Evolutionary conservation across 768 basidiomycete genomes (phyloP), one percentile per base, ranked within the genome.

Genomic region (Tremella fuciformis): DNA sequence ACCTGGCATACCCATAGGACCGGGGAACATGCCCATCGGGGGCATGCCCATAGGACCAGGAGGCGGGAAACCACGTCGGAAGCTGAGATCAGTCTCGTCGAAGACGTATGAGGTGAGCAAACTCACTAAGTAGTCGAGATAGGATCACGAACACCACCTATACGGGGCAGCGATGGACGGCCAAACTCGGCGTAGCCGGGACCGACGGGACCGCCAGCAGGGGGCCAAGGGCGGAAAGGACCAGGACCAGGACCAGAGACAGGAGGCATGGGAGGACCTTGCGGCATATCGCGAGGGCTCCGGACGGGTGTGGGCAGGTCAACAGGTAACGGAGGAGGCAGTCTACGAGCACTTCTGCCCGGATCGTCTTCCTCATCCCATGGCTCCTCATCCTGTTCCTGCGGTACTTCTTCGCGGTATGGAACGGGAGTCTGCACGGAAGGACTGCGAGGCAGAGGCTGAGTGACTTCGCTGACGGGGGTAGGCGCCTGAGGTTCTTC

Each of bases 61-160:
- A 57, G 69, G 71, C 15, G 75, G 75, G 58, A 71, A 70, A 25
- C 74, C 75, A 46, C 70, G 68, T 44, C 70, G 64, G 65, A 70
- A 68, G 59, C 66, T 66, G 21, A 21, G 3, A 39, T 19, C 21
- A n/a, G 19, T 22, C 16, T 50, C 37, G 57, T 16, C 58, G 58
- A 54, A 0, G 39, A 46, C 57, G 48, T 42, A 29, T 49, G 24
- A n/a, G 24, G 41, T 25, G 53, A 61, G 24, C 58, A 7, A 24
- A 64, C 67, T 58, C 40, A 76, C 67, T 75, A 76, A 41, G 75
- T 76, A 40, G 75, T 74, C 42, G 75, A 75, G 40, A 77, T 75
- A 13, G 76, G 74, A 65, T 77, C 74, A 40, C 76, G 64, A 38
- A 70, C 63, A 59, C 70, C 70, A 42, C 74, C 77, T 34, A 77